Conservation (phyloP, 2,329 filamentous ascomycete genomes). For the Tolypocladium inflatum region DNA sequence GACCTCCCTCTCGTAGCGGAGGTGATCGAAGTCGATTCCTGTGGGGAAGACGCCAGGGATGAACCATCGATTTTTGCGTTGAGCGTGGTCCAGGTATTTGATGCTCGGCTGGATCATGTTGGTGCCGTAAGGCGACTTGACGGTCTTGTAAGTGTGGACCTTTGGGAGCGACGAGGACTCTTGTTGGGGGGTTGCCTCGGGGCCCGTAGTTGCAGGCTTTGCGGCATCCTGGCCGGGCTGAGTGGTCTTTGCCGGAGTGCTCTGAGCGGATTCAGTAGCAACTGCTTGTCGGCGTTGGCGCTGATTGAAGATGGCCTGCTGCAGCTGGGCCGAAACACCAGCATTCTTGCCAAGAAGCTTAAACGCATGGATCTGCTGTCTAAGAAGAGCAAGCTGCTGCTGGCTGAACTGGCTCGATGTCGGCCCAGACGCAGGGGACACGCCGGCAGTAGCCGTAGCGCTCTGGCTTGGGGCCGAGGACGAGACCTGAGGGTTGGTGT, state of each 20-base stretch:
- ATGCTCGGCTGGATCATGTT: constrained; percentile 49
- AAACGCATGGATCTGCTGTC: constrained; percentile 85
- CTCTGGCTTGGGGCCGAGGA: constrained; percentile 26
- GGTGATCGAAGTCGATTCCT: constrained; percentile 77
- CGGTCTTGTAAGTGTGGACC: constrained; percentile 55
- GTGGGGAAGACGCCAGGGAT: constrained; percentile 84
- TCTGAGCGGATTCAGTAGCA: constrained; percentile 33
- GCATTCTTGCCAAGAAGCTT: constrained; percentile 82
- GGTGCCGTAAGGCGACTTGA: constrained; percentile 62
- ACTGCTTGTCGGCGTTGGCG: constrained; percentile 55
- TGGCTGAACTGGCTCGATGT: constrained; percentile 57
- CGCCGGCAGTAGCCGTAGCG: constrained; percentile 20
- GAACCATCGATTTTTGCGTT: constrained; percentile 66
- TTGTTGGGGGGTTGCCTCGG: constrained; percentile 23
- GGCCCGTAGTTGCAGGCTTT: constrained; percentile 26
- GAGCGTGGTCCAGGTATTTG: constrained; percentile 69
- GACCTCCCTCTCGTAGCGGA: constrained; percentile 79
- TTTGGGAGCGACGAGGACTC: constrained; percentile 25
- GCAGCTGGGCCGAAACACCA: constrained; percentile 67
- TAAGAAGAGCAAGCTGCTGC: constrained; percentile 69
- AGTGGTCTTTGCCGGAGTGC: constrained; percentile 19
- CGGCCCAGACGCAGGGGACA: constrained; percentile 16
- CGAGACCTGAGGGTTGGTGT: constrained; percentile 24
- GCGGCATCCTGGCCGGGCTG: constrained; percentile 20
- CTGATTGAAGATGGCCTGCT: constrained; percentile 73